Conservation (phyloP, 257 asterid genomes). For the Galeopsis tetrahit region DNA sequence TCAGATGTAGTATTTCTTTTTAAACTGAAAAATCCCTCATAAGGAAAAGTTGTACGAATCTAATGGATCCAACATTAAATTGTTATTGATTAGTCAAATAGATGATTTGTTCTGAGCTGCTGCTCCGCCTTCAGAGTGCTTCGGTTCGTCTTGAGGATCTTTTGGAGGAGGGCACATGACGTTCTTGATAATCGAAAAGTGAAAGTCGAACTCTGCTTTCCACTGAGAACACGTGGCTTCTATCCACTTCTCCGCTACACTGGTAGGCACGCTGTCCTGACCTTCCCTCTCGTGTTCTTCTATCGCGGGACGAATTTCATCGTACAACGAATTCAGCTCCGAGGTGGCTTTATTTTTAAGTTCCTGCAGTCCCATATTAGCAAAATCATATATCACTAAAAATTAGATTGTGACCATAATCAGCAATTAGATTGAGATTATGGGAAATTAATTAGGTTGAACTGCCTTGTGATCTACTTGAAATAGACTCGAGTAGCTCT, state of each 20-base stretch:
- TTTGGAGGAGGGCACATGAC: slow-evolving; percentile 54
- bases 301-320: slow-evolving; percentile 90
- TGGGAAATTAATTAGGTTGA: neutral
- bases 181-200: slow-evolving; percentile 71
- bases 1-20: neutral
- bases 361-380: slow-evolving; percentile 51
- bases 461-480: neutral
- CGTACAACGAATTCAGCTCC: slow-evolving; percentile 64
- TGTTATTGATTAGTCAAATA: slow-evolving; percentile 32
- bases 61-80: neutral
- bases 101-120: slow-evolving; percentile 38
- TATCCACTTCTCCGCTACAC: slow-evolving; percentile 90
- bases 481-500: neutral
- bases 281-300: slow-evolving; percentile 84
- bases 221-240: slow-evolving; percentile 69
- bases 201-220: slow-evolving; percentile 75
- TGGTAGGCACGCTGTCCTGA: slow-evolving; percentile 81
- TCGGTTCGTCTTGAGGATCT: slow-evolving; percentile 26
- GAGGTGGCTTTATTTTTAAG: slow-evolving; percentile 57
- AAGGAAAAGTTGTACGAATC: neutral
- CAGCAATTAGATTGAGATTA: no score
- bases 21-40: neutral
- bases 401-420: neutral
- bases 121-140: slow-evolving; percentile 36
- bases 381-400: slow-evolving; percentile 5